Evolutionary conservation across 345 rosid species (phyloP).

Genomic region (Diplotaxis tenuifolia): DNA sequence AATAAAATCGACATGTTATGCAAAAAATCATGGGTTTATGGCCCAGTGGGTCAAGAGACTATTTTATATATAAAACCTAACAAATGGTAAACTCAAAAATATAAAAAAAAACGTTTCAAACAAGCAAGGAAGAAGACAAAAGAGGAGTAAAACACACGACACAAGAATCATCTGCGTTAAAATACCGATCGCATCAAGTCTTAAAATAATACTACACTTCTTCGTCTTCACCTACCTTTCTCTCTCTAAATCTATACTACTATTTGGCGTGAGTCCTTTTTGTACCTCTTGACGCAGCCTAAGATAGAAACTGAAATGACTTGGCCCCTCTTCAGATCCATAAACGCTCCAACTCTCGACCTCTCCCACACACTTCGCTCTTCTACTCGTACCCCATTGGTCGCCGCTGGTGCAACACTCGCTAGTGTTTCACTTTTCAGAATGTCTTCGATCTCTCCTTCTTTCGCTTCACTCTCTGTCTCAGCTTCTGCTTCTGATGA

Average conservation of each 20-base stretch:
- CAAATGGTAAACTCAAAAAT: constrained; percentile 23
- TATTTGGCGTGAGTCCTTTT: not conserved
- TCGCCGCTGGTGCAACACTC: constrained; percentile 35
- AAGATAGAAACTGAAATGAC: constrained; percentile 27
- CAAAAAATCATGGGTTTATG: not conserved
- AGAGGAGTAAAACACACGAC: not conserved
- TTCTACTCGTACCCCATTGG: constrained; percentile 30
- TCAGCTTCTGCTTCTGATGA: constrained; percentile 34
- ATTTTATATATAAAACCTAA: constrained; percentile 14
- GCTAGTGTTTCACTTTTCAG: constrained; percentile 33
- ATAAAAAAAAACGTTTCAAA: constrained; percentile 1
- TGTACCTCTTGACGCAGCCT: constrained; percentile 15
- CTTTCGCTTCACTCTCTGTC: constrained; percentile 35
- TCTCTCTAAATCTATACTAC: not conserved
- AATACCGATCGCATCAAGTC: constrained; percentile 15
- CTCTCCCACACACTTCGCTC: constrained; percentile 32
- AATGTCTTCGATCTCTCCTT: constrained; percentile 32
- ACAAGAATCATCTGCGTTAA: constrained; percentile 39
- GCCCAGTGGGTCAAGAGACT: not conserved
- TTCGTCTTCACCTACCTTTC: constrained; percentile 32
- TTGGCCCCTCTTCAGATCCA: constrained; percentile 35
- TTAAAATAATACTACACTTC: not conserved
- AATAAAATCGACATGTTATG: not conserved
- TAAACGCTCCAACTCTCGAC: constrained; percentile 31
- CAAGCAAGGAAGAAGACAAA: not conserved